Conservation (phyloP, 164 flowering plant species). For the Paratinospora sagittata region DNA sequence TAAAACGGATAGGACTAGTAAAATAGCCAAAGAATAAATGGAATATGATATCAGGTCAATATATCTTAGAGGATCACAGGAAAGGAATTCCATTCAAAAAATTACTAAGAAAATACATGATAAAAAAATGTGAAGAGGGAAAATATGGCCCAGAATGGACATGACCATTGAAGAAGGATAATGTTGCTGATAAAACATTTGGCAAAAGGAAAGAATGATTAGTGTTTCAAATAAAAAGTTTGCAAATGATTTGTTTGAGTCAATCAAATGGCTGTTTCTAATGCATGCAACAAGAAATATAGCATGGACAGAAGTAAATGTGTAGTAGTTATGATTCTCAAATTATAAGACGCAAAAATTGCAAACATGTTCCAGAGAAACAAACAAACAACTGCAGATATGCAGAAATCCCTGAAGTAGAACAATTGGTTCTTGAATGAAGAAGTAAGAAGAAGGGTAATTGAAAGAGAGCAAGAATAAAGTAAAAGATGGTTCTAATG, state of each 20-base stretch:
- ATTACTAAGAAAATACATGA: neutral
- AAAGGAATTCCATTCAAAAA: neutral
- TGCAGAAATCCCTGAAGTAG: constrained; percentile 2
- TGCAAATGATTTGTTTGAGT: neutral
- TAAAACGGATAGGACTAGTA: neutral
- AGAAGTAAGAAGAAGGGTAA: neutral
- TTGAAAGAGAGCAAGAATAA: neutral
- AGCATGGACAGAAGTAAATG: neutral
- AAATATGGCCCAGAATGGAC: neutral
- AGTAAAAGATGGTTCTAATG: neutral
- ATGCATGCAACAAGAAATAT: neutral
- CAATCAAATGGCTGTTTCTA: neutral
- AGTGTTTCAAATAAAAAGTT: neutral
- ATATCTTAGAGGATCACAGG: neutral
- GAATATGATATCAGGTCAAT: neutral
- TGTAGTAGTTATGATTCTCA: neutral
- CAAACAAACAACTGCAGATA: neutral
- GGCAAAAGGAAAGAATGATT: neutral
- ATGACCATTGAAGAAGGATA: neutral
- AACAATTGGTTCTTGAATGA: neutral
- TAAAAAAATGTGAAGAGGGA: neutral
- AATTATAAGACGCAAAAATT: too few relatives aligned
- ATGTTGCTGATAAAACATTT: neutral
- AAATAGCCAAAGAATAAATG: neutral
- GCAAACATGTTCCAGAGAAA: neutral